These are phyloP conservation scores for Termitomyces sp. DNA, from an alignment of 768 basidiomycete species.

Conservation along the genomic window DNA sequence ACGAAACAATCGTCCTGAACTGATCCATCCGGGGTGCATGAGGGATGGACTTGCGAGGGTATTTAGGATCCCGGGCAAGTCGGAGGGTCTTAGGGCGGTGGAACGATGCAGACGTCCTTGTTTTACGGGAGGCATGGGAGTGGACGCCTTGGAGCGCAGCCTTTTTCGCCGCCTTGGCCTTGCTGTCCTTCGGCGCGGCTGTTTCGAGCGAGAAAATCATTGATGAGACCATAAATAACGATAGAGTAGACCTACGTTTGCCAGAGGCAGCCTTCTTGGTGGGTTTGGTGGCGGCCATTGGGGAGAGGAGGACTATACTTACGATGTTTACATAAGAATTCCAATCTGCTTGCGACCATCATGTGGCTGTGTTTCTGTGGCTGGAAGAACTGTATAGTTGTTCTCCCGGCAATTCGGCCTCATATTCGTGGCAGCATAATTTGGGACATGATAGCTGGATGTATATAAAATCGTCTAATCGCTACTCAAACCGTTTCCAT, in stretches of 20 bases:
- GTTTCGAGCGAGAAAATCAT: conserved; percentile 22
- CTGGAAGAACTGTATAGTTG: conserved; percentile 19
- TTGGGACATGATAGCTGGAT: neutral
- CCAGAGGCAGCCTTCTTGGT: conserved; percentile 57
- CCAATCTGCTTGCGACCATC: neutral
- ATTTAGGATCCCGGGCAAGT: conserved; percentile 80
- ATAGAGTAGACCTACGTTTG: conserved; percentile 33
- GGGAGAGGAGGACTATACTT: conserved; percentile 16
- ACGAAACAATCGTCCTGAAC: conserved; percentile 91
- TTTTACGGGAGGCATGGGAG: conserved; percentile 75
- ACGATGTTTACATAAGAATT: conserved; percentile 17
- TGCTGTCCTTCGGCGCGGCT: conserved; percentile 44
- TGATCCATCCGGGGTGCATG: conserved; percentile 96
- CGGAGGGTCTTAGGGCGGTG: conserved; percentile 93
- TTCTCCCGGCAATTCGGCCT: conserved; percentile 1
- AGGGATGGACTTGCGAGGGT: conserved; percentile 92
- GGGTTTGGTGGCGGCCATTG: conserved; percentile 66
- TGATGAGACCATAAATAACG: neutral
- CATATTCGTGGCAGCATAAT: neutral
- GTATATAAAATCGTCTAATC: neutral
- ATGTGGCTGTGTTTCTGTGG: conserved; percentile 19
- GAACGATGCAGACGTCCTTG: conserved; percentile 86
- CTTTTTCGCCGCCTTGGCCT: conserved; percentile 96
- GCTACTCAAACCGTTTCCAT: conserved; percentile 67
- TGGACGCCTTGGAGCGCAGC: conserved; percentile 88